Conservation (phyloP, 139 green algal species). For the Coelastrella sp. region DNA sequence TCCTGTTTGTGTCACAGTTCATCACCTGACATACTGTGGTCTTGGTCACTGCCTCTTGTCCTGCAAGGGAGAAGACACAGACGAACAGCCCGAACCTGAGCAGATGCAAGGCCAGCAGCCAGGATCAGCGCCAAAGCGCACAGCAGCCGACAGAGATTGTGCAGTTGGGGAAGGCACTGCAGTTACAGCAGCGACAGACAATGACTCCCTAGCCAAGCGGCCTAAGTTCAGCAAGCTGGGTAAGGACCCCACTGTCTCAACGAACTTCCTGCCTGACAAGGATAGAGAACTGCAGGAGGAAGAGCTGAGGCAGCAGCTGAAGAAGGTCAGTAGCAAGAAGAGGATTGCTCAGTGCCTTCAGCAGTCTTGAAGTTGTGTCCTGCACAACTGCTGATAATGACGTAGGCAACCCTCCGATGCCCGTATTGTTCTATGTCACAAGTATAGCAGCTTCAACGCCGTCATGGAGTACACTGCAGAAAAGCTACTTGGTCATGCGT, state of each 20-base stretch:
- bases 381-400: too few species aligned
- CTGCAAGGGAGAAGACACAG: conserved; percentile 40
- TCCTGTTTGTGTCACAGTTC: too few species aligned
- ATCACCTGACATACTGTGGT: too few species aligned
- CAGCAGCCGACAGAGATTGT: conserved; percentile 15
- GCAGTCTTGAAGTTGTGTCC: too few species aligned
- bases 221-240: conserved; percentile 73
- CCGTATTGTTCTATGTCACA: too few species aligned
- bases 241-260: conserved; percentile 88
- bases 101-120: conserved; percentile 11
- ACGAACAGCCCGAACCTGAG: background rate
- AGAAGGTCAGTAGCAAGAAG: conserved; percentile 61
- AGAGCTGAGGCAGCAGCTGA: conserved; percentile 82
- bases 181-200: conserved; percentile 32
- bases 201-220: conserved; percentile 34
- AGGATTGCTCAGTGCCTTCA: too few species aligned
- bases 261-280: conserved; percentile 93
- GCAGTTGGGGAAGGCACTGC: background rate
- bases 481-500: too few species aligned
- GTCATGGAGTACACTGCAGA: too few species aligned
- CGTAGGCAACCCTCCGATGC: too few species aligned
- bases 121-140: background rate
- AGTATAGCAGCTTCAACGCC: too few species aligned
- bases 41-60: too few species aligned
- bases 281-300: conserved; percentile 85